Conservation (phyloP, 2,329 filamentous ascomycete species). For the Alternaria sp. region DNA sequence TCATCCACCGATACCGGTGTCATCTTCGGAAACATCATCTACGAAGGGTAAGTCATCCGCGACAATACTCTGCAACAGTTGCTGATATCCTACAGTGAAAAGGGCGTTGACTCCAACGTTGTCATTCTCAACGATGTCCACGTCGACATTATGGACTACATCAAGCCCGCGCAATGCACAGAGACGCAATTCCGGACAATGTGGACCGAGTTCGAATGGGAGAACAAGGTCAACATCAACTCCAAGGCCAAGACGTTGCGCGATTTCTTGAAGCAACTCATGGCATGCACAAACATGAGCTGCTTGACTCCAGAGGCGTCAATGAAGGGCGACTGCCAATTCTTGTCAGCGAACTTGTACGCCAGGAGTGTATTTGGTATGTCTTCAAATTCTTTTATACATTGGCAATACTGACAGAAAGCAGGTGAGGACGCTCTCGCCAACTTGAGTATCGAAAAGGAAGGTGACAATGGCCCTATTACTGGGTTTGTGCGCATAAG, state of each 20-base stretch:
- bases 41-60: conserved; percentile 69
- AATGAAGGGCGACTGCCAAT: conserved; percentile 96
- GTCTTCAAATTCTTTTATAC: conserved; percentile 49
- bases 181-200: conserved; percentile 99
- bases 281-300: conserved; percentile 99
- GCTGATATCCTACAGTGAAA: conserved; percentile 74
- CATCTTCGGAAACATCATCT: conserved; percentile 98
- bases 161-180: conserved; percentile 93
- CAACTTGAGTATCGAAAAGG: conserved; percentile 97
- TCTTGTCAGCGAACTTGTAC: conserved; percentile 95
- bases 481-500: conserved; percentile 98
- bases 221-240: conserved; percentile 99
- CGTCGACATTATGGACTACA: conserved; percentile 99
- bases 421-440: conserved; percentile 96
- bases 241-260: conserved; percentile 91
- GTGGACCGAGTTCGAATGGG: conserved; percentile 99
- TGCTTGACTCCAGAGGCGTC: conserved; percentile 96
- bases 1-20: conserved; percentile 97
- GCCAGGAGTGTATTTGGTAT: conserved; percentile 97
- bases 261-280: conserved; percentile 90
- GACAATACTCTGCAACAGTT: neutral
- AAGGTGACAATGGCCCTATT: conserved; percentile 91
- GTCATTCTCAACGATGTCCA: conserved; percentile 98
- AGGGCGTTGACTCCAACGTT: conserved; percentile 73
- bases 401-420: conserved; percentile 11